Conservation (phyloP, 768 basidiomycete genomes). For the Agrocybe chaxingu region DNA sequence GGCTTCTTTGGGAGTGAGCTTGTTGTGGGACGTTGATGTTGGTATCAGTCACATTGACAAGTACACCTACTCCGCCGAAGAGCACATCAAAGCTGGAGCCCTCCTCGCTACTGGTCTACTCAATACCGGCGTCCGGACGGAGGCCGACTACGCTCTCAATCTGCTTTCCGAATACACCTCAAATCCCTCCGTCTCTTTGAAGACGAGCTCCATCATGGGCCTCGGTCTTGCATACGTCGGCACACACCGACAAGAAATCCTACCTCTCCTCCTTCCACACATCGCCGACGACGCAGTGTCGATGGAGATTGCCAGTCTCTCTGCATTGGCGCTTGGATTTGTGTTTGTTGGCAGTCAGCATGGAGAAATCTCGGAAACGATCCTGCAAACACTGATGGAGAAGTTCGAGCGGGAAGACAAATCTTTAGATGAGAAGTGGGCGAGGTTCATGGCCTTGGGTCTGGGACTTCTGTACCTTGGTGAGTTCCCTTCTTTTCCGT, state of each 20-base stretch:
- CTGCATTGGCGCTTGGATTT: conserved; percentile 89
- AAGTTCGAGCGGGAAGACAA: conserved; percentile 58
- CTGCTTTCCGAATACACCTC: conserved; percentile 88
- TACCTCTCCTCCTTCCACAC: conserved; percentile 72
- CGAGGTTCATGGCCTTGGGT: conserved; percentile 85
- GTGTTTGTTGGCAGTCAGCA: conserved; percentile 95
- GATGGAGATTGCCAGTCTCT: conserved; percentile 86
- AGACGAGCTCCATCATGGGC: conserved; percentile 87
- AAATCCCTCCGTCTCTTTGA: conserved; percentile 79
- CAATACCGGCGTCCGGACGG: conserved; percentile 84
- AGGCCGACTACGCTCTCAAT: conserved; percentile 90
- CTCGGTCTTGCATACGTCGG: conserved; percentile 94
- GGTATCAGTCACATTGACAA: conserved; percentile 95
- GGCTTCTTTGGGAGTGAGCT: conserved; percentile 87
- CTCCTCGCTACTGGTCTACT: conserved; percentile 93
- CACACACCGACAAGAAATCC: conserved; percentile 85
- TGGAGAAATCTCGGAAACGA: conserved; percentile 85
- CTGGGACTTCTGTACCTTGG: conserved; percentile 90
- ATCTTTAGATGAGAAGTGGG: conserved; percentile 90
- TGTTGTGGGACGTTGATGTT: conserved; percentile 95
- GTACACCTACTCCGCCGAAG: conserved; percentile 94
- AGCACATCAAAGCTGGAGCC: conserved; percentile 97
- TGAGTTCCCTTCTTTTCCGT: conserved; percentile 29
- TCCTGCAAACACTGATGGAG: conserved; percentile 92
- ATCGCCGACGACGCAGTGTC: conserved; percentile 78